A percentile compares a stretch with the other conserved stretches of the same genome.
phyloP scores from a whole-genome alignment of 345 rosid genomes.

The Boechera stricta region DNA sequence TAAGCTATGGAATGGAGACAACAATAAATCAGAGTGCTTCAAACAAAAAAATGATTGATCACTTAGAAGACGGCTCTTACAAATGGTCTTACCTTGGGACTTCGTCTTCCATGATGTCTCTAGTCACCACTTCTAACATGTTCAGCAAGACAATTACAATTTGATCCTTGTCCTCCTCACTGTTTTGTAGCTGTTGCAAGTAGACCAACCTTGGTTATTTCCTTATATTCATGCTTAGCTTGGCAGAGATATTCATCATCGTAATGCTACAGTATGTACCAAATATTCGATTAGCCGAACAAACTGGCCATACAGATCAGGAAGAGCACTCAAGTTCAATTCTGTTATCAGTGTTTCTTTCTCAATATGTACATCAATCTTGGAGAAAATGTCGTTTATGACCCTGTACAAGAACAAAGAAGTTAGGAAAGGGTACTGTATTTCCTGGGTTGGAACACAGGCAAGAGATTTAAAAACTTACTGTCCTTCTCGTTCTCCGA shows the following conservation, averaged over 20 bases:
- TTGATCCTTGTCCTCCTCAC: constrained; percentile 53
- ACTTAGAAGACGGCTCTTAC: constrained; percentile 4
- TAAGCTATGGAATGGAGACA: constrained; percentile 44
- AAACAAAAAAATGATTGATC: constrained; percentile 13
- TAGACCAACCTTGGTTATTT: constrained; percentile 24
- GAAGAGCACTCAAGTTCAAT: constrained; percentile 74
- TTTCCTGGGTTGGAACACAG: background rate
- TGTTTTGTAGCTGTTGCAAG: constrained; percentile 51
- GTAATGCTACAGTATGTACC: constrained; percentile 52
- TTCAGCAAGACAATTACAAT: constrained; percentile 59
- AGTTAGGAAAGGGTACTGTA: constrained; percentile 16
- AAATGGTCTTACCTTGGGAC: constrained; percentile 50
- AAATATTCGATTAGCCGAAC: constrained; percentile 71
- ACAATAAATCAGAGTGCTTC: constrained; percentile 22
- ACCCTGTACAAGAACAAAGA: constrained; percentile 54
- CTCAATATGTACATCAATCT: constrained; percentile 55
- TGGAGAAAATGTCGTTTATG: constrained; percentile 56
- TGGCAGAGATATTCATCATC: constrained; percentile 19
- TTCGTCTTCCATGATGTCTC: constrained; percentile 66
- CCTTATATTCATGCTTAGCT: background rate
- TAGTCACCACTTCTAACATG: constrained; percentile 65
- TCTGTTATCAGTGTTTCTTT: constrained; percentile 52
- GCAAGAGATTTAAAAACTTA: constrained; percentile 37
- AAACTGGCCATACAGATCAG: constrained; percentile 70
- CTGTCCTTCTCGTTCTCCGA: constrained; percentile 54